Evolutionary conservation across 345 rosid species (phyloP).

Genomic region (Aethionema arabicum): DNA sequence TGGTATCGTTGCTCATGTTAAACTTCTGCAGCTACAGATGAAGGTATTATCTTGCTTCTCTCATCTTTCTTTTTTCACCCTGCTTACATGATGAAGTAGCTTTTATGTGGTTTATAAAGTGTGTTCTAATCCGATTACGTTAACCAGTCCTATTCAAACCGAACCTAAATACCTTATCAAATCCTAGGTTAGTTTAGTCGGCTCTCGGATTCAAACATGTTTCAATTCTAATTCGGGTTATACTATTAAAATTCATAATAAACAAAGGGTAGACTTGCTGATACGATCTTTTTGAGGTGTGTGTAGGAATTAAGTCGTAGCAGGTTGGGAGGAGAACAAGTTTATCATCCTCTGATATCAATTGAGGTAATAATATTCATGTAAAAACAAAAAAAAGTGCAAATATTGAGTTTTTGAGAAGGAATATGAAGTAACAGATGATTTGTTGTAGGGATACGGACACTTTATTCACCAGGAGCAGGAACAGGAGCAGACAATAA

Average conservation of each 20-base stretch:
- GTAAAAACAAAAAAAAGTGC: background rate
- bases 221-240: too few species aligned
- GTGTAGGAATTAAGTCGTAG: conserved; percentile 58
- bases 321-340: conserved; percentile 47
- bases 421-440: background rate
- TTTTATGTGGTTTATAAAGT: background rate
- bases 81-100: background rate
- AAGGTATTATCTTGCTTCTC: conserved; percentile 42
- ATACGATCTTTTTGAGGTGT: conserved; percentile 8
- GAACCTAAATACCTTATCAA: too few species aligned
- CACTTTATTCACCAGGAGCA: conserved; percentile 44
- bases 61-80: background rate
- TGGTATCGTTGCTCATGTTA: conserved; percentile 46
- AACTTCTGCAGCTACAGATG: conserved; percentile 59
- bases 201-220: too few species aligned
- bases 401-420: background rate
- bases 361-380: conserved; percentile 42
- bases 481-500: conserved; percentile 28
- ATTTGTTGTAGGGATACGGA: conserved; percentile 50
- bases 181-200: too few species aligned
- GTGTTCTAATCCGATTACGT: background rate
- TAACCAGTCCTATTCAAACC: background rate
- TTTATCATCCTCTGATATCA: conserved; percentile 42
- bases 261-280: conserved; percentile 1
- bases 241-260: background rate